Conservation (phyloP, 1,284 basidiomycete genomes). For the Pterula multifida region DNA sequence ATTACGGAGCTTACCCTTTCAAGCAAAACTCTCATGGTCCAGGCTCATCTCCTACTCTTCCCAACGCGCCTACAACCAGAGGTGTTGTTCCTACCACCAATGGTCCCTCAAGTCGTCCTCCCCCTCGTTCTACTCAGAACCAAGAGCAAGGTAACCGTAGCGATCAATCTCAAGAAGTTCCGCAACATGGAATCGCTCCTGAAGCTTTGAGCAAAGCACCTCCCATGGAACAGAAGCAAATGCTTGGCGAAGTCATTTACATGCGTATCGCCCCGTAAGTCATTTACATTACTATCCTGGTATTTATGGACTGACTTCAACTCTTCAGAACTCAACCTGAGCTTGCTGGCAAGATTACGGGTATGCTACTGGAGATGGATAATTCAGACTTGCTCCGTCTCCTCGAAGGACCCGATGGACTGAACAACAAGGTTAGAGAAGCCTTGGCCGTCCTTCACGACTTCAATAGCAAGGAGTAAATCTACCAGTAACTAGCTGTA, state of each 20-base stretch:
- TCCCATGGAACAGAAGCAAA: constrained; percentile 92
- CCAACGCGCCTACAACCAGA: constrained; percentile 47
- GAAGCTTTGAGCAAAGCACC: constrained; percentile 55
- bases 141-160: constrained; percentile 24
- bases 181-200: constrained; percentile 21
- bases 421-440: constrained; percentile 83
- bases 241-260: constrained; percentile 90
- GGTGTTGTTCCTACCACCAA: constrained; percentile 40
- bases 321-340: constrained; percentile 58
- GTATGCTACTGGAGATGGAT: constrained; percentile 97
- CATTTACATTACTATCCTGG: constrained; percentile 6
- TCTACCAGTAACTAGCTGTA: constrained; percentile 10
- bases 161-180: constrained; percentile 23
- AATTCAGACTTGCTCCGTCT: constrained; percentile 83
- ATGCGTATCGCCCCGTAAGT: constrained; percentile 76
- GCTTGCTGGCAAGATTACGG: constrained; percentile 93
- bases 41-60: constrained; percentile 47
- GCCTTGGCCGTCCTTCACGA: constrained; percentile 75
- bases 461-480: constrained; percentile 46
- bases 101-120: constrained; percentile 35
- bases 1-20: constrained; percentile 30
- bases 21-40: constrained; percentile 45
- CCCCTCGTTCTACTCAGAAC: constrained; percentile 24
- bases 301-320: constrained; percentile 11
- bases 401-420: constrained; percentile 68